These are phyloP conservation scores for Kondoa subrosea DNA, from an alignment of 768 basidiomycete genomes.

Conservation along the genomic window DNA sequence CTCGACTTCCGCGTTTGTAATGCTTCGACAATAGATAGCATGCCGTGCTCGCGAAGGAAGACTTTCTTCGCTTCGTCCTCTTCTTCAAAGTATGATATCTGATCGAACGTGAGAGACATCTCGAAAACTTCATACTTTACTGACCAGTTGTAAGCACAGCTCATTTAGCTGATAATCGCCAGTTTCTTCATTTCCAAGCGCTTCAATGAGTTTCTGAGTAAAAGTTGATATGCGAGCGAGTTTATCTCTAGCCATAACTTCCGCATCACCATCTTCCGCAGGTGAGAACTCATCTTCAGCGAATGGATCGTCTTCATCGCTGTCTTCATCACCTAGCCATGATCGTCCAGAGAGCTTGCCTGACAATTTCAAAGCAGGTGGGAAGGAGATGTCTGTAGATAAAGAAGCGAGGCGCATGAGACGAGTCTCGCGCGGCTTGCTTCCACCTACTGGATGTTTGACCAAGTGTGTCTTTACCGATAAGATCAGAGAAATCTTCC, in stretches of 20 bases:
- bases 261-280: conserved; percentile 32
- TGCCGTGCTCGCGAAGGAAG: conserved; percentile 78
- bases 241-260: conserved; percentile 89
- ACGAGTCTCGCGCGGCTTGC: conserved; percentile 42
- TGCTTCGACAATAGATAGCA: conserved; percentile 85
- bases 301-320: conserved; percentile 89
- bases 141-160: conserved; percentile 71
- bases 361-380: neutral
- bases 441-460: conserved; percentile 41
- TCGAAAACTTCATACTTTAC: conserved; percentile 23
- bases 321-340: conserved; percentile 62
- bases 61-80: conserved; percentile 72
- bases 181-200: conserved; percentile 60
- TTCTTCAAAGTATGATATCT: conserved; percentile 46
- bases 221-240: conserved; percentile 65
- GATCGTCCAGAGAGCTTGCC: neutral
- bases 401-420: conserved; percentile 28
- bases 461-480: conserved; percentile 42
- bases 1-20: conserved; percentile 70
- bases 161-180: conserved; percentile 60
- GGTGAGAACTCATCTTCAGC: conserved; percentile 49
- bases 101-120: neutral
- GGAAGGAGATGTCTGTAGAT: conserved; percentile 68
- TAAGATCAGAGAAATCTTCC: conserved; percentile 89
- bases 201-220: conserved; percentile 71